Base-by-base conservation (phyloP, 2,329 filamentous ascomycete species). In the Bimuria novae-zelandiae region DNA sequence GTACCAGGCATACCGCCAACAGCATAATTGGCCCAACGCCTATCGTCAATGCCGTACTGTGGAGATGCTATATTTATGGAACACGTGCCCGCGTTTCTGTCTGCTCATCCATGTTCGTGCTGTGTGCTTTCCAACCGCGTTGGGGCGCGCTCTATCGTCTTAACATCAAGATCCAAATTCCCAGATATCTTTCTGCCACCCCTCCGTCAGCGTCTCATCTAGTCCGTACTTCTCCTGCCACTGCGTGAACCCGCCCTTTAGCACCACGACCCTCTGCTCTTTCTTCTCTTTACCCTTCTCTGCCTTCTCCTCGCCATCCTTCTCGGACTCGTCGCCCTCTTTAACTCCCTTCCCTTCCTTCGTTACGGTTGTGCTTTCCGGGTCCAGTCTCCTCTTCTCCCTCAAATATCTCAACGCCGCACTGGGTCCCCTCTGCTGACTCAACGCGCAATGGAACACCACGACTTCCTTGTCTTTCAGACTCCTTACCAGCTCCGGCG, bases 391-490 rank as follows among this genome's bases (percentile, higher is more conserved):
- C 61, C 88, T 85, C 41, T 85, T 80, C 76, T 92, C 89, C 30
- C 89, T 79, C 55, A 92, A 63, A 73, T 97, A 97, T 65, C 82
- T 81, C 62, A 96, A 76, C 3, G 94, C 94, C 3, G 93, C 92
- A 45, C 83, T 83, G 0, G 94, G 94, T 0, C 94, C 94, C 0
- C 94, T 82, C 76, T 96, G 89, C 78, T 97, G 94, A 62, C 89
- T 93, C 50, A 97, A 79, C 16, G 90, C 89, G 75, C 94, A 99
- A 77, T 99, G 94, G 74, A 99, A 99, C 1, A 99, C 84, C 12
- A 99, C 91, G 10, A 83, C 88, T 51, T 94, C 84, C 73, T 91
- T 92, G 68, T 88, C 85, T 60, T 85, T 79, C 42, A 97, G 82
- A 37, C 83, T 86, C 51, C 90, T 85, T 11, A 96, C 81, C n/a